Conservation (phyloP, 768 basidiomycete species). For the Tulasnella sp. region DNA sequence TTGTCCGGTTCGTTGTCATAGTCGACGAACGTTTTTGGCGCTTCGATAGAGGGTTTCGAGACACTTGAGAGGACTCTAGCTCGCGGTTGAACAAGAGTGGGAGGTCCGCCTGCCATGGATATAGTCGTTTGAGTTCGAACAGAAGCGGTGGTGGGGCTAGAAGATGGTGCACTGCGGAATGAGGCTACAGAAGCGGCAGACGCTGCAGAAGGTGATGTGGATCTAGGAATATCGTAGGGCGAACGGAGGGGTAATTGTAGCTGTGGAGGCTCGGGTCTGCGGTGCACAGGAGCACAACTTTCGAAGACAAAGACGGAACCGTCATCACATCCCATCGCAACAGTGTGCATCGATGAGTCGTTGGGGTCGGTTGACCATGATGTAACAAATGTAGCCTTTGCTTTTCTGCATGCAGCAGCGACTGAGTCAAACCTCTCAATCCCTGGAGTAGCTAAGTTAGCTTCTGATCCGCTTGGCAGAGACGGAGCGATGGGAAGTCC, state of each 20-base stretch:
- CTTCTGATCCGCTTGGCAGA: not conserved
- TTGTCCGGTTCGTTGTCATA: conserved; percentile 70
- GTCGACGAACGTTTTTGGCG: conserved; percentile 66
- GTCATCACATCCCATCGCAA: conserved; percentile 29
- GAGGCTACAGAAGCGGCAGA: conserved; percentile 29
- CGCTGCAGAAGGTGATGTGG: conserved; percentile 22
- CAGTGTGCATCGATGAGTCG: not conserved
- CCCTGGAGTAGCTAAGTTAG: not conserved
- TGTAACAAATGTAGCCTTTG: not conserved
- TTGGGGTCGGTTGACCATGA: not conserved
- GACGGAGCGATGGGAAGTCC: not conserved
- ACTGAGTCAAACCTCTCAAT: not conserved
- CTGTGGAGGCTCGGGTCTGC: not conserved
- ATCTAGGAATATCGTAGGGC: conserved; percentile 10
- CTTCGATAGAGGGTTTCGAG: conserved; percentile 56
- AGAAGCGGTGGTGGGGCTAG: no score
- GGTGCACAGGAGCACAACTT: no score
- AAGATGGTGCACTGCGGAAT: no score
- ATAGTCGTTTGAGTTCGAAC: not conserved
- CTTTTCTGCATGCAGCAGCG: not conserved
- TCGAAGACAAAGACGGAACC: conserved; percentile 29
- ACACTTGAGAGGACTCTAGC: conserved; percentile 50
- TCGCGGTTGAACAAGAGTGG: conserved; percentile 34
- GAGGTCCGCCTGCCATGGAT: conserved; percentile 10
- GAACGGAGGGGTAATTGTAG: not conserved